Percentiles rank a stretch among this genome's conserved stretches.
These are phyloP conservation scores for Trametes hirsuta DNA, from an alignment of 1,284 basidiomycete genomes.

Conservation along the genomic window DNA sequence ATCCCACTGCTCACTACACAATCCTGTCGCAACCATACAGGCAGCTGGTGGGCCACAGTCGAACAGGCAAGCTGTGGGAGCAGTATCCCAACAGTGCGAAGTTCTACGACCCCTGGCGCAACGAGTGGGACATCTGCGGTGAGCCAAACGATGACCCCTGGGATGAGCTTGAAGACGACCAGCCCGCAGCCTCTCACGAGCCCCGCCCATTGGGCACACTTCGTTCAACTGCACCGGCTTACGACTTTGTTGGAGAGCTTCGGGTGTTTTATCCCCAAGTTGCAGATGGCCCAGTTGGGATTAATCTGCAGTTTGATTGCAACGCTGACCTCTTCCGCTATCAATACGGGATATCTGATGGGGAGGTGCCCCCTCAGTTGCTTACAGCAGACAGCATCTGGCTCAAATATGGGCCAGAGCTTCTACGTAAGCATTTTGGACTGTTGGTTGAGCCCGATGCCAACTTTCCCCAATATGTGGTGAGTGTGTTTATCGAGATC, in stretches of 20 bases:
- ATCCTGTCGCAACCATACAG: neutral
- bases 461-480: neutral
- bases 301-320: too few species aligned
- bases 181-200: too few species aligned
- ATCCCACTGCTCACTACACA: neutral
- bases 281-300: too few species aligned
- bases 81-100: constrained; percentile 2
- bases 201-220: too few species aligned
- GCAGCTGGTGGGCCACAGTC: neutral
- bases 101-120: constrained; percentile 4
- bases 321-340: neutral
- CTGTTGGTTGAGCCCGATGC: too few species aligned
- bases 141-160: too few species aligned
- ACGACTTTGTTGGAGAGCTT: too few species aligned
- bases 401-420: neutral
- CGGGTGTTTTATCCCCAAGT: too few species aligned
- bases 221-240: too few species aligned
- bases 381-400: neutral
- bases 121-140: constrained; percentile 7
- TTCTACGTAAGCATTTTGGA: too few species aligned
- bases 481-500: constrained; percentile 1
- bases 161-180: neutral
- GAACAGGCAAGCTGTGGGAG: neutral
- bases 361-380: neutral
- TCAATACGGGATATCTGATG: neutral